Evolutionary conservation across 2,329 filamentous ascomycete species (phyloP).

Genomic region (Sarocladium kiliense): DNA sequence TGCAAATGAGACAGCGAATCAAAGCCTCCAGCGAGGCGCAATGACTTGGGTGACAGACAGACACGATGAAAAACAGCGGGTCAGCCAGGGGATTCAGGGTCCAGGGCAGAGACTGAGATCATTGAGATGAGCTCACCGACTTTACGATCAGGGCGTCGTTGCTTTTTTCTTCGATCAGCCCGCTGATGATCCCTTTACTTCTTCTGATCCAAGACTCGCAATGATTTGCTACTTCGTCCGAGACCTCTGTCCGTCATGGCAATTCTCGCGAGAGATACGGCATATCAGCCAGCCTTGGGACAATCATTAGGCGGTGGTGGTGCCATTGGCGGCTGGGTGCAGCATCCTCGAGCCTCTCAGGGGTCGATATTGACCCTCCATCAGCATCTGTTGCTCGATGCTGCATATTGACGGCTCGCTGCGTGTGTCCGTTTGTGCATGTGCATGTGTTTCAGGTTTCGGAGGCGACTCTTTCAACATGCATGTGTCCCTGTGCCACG

Average conservation of each 20-base stretch:
- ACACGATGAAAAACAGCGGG: too few relatives aligned
- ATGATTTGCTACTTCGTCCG: not conserved
- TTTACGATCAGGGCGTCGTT: slow-evolving; percentile 50
- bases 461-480: not conserved
- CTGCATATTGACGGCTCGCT: not conserved
- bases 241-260: not conserved
- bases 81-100: too few relatives aligned
- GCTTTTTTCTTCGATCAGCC: slow-evolving; percentile 45
- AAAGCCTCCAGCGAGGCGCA: too few relatives aligned
- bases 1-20: too few relatives aligned
- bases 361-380: not conserved
- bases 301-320: too few relatives aligned
- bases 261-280: slow-evolving; percentile 1
- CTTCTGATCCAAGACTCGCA: not conserved
- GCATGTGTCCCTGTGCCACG: not conserved
- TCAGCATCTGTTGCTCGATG: not conserved
- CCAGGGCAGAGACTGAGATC: slow-evolving; percentile 15
- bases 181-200: slow-evolving; percentile 1
- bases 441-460: slow-evolving; percentile 9
- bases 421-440: slow-evolving; percentile 1
- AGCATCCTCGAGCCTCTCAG: not conserved
- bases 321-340: not conserved
- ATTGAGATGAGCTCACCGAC: not conserved
- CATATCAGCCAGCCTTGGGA: not conserved
- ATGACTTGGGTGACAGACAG: too few relatives aligned